Evolutionary conservation across 805 yeast genomes (phyloP).

Genomic region (Komagataella phaffii): DNA sequence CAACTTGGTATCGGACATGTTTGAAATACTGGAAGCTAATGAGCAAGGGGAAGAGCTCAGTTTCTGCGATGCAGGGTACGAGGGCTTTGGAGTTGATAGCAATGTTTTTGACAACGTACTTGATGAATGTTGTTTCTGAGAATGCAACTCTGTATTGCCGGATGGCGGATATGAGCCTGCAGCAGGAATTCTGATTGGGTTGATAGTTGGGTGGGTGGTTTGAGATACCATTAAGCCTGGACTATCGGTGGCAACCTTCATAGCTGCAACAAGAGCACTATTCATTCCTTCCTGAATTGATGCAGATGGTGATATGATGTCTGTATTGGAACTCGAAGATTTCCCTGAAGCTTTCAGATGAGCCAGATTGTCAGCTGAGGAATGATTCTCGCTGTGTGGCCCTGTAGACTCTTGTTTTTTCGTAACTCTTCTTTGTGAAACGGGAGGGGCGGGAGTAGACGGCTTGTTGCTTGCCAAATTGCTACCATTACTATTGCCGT

Average conservation of each 20-base stretch:
- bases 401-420: conserved; percentile 1
- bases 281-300: background rate
- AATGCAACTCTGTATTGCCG: background rate
- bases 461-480: conserved; percentile 1
- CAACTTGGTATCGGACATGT: background rate
- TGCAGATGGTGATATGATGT: background rate
- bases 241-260: background rate
- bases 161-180: background rate
- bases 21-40: background rate
- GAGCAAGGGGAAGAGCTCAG: background rate
- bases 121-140: background rate
- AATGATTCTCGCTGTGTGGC: background rate
- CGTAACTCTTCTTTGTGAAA: background rate
- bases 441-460: conserved; percentile 1
- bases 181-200: background rate
- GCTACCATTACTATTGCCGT: conserved; percentile 2
- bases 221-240: background rate
- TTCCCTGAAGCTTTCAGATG: background rate
- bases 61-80: background rate
- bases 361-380: background rate
- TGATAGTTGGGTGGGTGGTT: background rate
- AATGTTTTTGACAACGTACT: background rate
- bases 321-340: background rate
- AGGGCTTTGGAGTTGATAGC: background rate
- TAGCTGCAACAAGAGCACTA: background rate